Evolutionary conservation across 345 rosid genomes (phyloP), one percentile per base, ranked within the genome.

Genomic region (Brassica cretica): DNA sequence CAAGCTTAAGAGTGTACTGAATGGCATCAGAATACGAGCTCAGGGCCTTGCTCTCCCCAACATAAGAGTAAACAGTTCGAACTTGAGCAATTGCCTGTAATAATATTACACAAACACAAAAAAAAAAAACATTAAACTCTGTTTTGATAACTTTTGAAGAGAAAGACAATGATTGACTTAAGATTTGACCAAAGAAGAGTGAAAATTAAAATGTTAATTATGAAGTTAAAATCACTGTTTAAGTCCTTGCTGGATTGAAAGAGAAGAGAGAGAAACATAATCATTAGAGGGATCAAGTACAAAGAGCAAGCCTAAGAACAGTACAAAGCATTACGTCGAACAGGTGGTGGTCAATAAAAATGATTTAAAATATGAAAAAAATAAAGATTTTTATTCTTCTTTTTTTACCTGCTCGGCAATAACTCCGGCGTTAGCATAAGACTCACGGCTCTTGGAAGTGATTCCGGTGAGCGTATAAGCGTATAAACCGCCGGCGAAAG

Each of bases 401-500:
- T 49, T 56, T 78, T 73, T 81, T 84, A 95, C 99, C 99, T 95
- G 99, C 84, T 95, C 99, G 0, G 98, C 99, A 4, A 93, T 88
- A 66, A 93, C 88, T 35, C 98, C 98, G 1, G 99, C 99, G 75
- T 91, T 93, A 6, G 99, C 91, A 76, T 95, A 95, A 37, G 99
- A 95, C 77, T 95, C 96, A 32, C 99, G 91, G 88, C 99, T 93
- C 82, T 95, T 95, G 8, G 99, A 91, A 0, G 99, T 93, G 61
- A 95, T 91, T 37, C 99, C 99, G 3, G 99, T 95, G 76, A 95
- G 90, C 3, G 99, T 95, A 41, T 95, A 93, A 10, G 98, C 99
- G 76, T 96, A 96, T 65, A 96, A 88, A 35, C 99, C 99, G 3
- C 99, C 99, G 15, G 99, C 99, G 66, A 96, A 96, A 61, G 99